A percentile compares a stretch with the other conserved stretches of the same genome.
Conservation (phyloP, 805 yeast species). For the Cyberlindnera misumaiensis region DNA sequence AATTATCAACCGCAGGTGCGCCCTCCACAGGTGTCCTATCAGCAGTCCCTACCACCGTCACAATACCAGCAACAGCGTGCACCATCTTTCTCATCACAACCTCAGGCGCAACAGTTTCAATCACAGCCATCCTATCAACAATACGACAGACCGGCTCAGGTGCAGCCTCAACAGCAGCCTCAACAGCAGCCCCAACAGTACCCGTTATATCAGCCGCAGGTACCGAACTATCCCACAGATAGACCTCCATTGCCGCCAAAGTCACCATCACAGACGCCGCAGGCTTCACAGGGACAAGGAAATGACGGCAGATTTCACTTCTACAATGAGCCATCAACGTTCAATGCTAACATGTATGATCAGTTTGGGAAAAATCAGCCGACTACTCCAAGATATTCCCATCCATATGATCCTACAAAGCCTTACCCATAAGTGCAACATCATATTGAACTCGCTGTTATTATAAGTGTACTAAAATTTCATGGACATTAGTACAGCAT, state of each 20-base stretch:
- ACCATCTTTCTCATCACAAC: background rate
- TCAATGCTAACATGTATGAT: constrained; percentile 34
- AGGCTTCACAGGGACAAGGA: constrained; percentile 2
- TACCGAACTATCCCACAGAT: constrained; percentile 2
- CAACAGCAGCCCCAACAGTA: constrained; percentile 17
- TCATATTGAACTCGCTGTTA: no score
- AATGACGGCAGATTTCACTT: constrained; percentile 30
- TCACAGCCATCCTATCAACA: constrained; percentile 1
- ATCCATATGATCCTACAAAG: constrained; percentile 22
- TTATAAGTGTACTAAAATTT: constrained; percentile 18
- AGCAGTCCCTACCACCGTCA: background rate
- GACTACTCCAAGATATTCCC: constrained; percentile 9
- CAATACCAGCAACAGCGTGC: constrained; percentile 13
- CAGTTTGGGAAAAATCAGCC: constrained; percentile 3
- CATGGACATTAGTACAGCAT: constrained; percentile 36
- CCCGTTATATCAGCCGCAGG: constrained; percentile 7
- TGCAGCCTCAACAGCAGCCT: constrained; percentile 3
- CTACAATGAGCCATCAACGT: constrained; percentile 45
- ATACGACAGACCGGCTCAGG: constrained; percentile 1
- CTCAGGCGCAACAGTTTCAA: background rate
- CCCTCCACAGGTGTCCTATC: constrained; percentile 5
- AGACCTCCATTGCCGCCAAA: constrained; percentile 7
- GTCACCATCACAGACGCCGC: background rate
- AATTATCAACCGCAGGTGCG: constrained; percentile 9
- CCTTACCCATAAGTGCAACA: background rate